Base-by-base conservation (phyloP, 2,329 filamentous ascomycete species). In the Xylariaceae sp. region DNA sequence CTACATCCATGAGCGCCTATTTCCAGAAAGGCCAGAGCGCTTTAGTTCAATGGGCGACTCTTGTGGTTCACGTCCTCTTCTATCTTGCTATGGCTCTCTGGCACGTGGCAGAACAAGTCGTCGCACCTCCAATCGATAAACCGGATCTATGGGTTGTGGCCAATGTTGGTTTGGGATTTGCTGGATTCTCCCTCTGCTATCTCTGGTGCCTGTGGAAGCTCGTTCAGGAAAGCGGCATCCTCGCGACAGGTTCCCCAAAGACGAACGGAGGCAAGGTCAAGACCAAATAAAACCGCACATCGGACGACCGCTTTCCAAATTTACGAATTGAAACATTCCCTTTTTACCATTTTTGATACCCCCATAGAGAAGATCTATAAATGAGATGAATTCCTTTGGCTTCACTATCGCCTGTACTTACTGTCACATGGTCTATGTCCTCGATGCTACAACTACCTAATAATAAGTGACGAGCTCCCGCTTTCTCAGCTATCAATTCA, bases 101-200 rank as follows among this genome's bases (percentile, higher is more conserved):
- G 91, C 94, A 99, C 73, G 74, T 90, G 10, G 76, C 85, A 0
- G 90, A 96, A 66, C 82, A 82, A 1, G 85, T 86, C 61, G 75
- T 92, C 0, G 62, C 74, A 8, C 86, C 92, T 11, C 92, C 93
- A 3, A 67, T 77, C 0, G 80, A 82, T 59, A 97, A 96, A 75
- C 94, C 94, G 0, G 94, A 99, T 76, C 77, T 99, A 1, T 99
- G 93, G 93, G 87, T 95, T 2, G 92, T 99, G 2, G 82, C 86
- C 10, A 99, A 99, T 69, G 92, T 94, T 7, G 85, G 91, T 15
- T 75, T 97, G 18, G 94, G 94, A 6, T 90, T 90, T 18, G 87
- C 84, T 3, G 94, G 91, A 0, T 99, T 97, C 72, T 83, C 83
- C 0, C 76, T 96, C 39, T 95, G 92, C 74, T 97, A 97, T 73